A percentile compares a stretch with the other conserved stretches of the same genome.
Conservation (phyloP, 2,329 filamentous ascomycete genomes). For the Diaporthe capsici region DNA sequence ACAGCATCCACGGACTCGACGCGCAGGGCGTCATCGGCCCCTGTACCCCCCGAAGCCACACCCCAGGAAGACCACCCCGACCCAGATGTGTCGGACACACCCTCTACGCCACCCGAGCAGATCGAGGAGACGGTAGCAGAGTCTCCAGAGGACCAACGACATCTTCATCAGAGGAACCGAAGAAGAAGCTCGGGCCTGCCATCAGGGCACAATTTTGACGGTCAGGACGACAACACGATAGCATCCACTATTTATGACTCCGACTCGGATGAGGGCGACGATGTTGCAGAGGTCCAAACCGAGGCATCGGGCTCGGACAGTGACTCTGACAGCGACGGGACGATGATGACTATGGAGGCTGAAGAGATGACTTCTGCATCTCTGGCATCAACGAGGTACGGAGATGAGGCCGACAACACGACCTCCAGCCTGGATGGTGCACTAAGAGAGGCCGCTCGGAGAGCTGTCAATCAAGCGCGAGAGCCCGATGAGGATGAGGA, state of each 20-base stretch:
- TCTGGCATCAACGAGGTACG: slow-evolving; percentile 71
- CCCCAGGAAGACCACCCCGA: slow-evolving; percentile 50
- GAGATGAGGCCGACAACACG: slow-evolving; percentile 69
- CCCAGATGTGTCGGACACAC: slow-evolving; percentile 67
- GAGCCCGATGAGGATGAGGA: slow-evolving; percentile 71
- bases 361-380: slow-evolving; percentile 83
- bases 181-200: slow-evolving; percentile 78
- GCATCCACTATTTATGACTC: slow-evolving; percentile 86
- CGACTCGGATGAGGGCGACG: slow-evolving; percentile 71
- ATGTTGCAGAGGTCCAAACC: slow-evolving; percentile 68
- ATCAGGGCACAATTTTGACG: slow-evolving; percentile 72
- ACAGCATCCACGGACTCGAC: slow-evolving; percentile 82
- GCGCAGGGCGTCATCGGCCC: slow-evolving; percentile 76
- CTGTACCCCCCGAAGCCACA: slow-evolving; percentile 48
- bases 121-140: slow-evolving; percentile 69
- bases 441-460: slow-evolving; percentile 79
- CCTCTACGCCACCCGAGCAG: slow-evolving; percentile 74
- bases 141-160: slow-evolving; percentile 76
- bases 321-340: slow-evolving; percentile 77
- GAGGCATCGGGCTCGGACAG: slow-evolving; percentile 62
- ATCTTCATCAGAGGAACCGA: slow-evolving; percentile 72
- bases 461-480: slow-evolving; percentile 80
- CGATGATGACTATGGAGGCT: slow-evolving; percentile 85
- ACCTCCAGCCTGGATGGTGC: slow-evolving; percentile 83
- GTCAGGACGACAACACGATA: slow-evolving; percentile 67